Evolutionary conservation across 1,139 yeast species (phyloP), one percentile per base, ranked within the genome.

Genomic region (Hansenula sp.): DNA sequence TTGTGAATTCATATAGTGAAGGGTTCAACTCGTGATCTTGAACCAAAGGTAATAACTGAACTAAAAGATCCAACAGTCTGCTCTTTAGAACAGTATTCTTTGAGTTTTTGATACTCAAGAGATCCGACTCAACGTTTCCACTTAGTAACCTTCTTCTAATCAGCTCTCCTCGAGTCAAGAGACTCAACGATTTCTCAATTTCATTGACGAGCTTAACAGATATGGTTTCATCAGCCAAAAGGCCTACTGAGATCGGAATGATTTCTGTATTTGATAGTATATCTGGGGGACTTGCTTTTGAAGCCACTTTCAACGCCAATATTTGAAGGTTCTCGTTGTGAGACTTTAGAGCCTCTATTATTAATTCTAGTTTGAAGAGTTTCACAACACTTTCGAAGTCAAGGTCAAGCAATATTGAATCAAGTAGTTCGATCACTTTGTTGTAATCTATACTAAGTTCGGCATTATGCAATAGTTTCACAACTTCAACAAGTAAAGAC

Each of bases 241-340:
- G 36, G 3, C 46, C 46, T 17, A 66, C 29, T 9, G 59, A 33
- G 1, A 51, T 48, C 27, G 62, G 65, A 9, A 64, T 39, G 3
- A 66, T 42, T 27, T 47, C 55, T 1, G 64, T 57, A 21, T 59
- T 52, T 1, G 68, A 59, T 17, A 66, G 47, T 15, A 62, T 45
- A 24, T 64, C 68, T 32, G 58, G 57, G 3, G 71, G 71, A 24
- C 55, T 47, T 0, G 71, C 65, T 28, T 48, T 55, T 5, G 57
- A 46, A 13, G 66, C 46, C 13, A 66, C 61, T 38, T 56, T 59
- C 43, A 68, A 50, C 1, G 67, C 65, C 5, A 62, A 44, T 13
- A 50, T 53, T 12, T 60, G 54, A 17, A 67, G 43, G 13, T 57
- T 50, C 3, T 48, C 44, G 18, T 58, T 51, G 2, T 48, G 45